A percentile compares a stretch with the other conserved stretches of the same genome.
These are phyloP conservation scores for Rhynchosporium graminicola DNA, from an alignment of 2,329 filamentous ascomycete genomes.

Conservation along the genomic window DNA sequence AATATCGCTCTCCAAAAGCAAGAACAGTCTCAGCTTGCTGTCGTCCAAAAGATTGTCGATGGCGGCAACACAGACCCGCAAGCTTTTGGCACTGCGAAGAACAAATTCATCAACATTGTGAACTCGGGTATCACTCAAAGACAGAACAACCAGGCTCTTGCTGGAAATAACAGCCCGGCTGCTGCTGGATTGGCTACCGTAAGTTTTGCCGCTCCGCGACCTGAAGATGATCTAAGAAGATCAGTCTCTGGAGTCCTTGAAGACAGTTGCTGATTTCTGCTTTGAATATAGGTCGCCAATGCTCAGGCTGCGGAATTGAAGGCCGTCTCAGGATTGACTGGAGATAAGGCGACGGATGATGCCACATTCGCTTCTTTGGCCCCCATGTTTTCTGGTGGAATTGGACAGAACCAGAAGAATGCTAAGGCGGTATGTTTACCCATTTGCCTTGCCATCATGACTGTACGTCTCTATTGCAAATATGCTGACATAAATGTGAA, in stretches of 20 bases:
- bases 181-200: slow-evolving; percentile 24
- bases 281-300: slow-evolving; percentile 21
- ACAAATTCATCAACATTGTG: slow-evolving; percentile 25
- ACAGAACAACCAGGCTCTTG: slow-evolving; percentile 24
- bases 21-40: slow-evolving; percentile 22
- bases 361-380: slow-evolving; percentile 17
- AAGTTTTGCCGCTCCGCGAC: neutral
- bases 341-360: slow-evolving; percentile 19
- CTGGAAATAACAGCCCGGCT: slow-evolving; percentile 18
- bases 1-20: slow-evolving; percentile 28
- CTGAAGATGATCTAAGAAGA: neutral
- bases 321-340: slow-evolving; percentile 23
- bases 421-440: slow-evolving; percentile 24
- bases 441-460: neutral
- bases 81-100: slow-evolving; percentile 19
- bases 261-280: no score
- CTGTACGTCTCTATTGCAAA: no score
- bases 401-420: slow-evolving; percentile 29
- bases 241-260: no score
- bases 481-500: no score
- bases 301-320: slow-evolving; percentile 25
- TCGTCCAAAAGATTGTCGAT: slow-evolving; percentile 18
- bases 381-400: slow-evolving; percentile 24
- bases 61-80: neutral
- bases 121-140: slow-evolving; percentile 22